Evolutionary conservation across 768 basidiomycete species (phyloP).

Genomic region (Podaxis sp.): DNA sequence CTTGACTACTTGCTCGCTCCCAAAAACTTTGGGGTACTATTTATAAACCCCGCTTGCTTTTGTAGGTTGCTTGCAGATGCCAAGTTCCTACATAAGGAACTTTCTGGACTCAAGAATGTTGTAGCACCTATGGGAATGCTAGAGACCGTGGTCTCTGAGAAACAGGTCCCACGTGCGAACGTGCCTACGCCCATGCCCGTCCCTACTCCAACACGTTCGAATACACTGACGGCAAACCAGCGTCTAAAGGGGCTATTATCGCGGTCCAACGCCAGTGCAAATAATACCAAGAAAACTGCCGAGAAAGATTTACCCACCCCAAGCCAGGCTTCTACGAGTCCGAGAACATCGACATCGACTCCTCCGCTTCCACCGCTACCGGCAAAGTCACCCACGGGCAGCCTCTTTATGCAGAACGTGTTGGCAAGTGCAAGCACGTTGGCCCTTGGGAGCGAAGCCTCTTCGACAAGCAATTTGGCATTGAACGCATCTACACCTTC

Average conservation of each 20-base stretch:
- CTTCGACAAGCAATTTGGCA: background rate
- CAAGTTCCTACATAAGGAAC: conserved; percentile 70
- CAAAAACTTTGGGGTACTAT: conserved; percentile 7
- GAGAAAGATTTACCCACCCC: conserved; percentile 8
- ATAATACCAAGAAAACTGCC: conserved; percentile 26
- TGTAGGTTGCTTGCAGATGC: conserved; percentile 79
- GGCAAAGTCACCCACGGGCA: conserved; percentile 19
- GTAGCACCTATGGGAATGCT: conserved; percentile 74
- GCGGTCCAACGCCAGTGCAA: conserved; percentile 30
- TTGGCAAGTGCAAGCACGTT: conserved; percentile 9
- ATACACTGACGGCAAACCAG: conserved; percentile 45
- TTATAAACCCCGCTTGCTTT: conserved; percentile 6
- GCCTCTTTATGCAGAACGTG: conserved; percentile 5
- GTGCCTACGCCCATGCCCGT: conserved; percentile 9
- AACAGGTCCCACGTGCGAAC: conserved; percentile 47
- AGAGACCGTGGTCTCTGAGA: conserved; percentile 83
- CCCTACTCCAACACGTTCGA: conserved; percentile 32
- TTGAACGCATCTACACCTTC: conserved; percentile 1
- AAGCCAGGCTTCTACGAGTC: conserved; percentile 22
- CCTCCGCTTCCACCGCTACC: conserved; percentile 25
- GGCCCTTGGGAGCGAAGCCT: background rate
- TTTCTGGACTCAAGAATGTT: conserved; percentile 74
- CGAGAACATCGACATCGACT: conserved; percentile 27
- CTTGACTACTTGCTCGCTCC: background rate
- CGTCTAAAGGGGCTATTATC: conserved; percentile 47